phyloP scores from a whole-genome alignment of 1,284 basidiomycete species.

The Irpex sp. region DNA sequence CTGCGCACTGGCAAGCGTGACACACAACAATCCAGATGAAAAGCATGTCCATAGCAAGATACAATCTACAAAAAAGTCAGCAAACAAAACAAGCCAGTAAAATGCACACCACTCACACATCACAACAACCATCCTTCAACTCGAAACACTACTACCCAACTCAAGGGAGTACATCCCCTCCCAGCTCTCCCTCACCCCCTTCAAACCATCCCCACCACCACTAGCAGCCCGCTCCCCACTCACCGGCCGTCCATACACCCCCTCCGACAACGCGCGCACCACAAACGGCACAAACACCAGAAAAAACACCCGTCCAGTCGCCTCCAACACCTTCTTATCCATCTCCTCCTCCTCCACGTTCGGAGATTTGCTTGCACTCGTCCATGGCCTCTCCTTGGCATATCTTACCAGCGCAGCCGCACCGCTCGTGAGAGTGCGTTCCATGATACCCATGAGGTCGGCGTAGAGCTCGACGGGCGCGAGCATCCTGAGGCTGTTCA shows the following conservation, averaged over 20 bases:
- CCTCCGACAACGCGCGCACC: constrained; percentile 62
- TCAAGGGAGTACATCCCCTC: constrained; percentile 1
- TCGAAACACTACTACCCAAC: background rate
- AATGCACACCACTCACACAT: background rate
- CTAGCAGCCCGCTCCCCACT: background rate
- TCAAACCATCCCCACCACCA: background rate
- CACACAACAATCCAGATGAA: no score
- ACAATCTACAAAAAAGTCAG: no score
- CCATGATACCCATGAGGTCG: constrained; percentile 45
- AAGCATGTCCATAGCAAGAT: no score
- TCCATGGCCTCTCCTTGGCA: constrained; percentile 17
- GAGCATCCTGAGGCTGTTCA: constrained; percentile 82
- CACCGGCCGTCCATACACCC: constrained; percentile 49
- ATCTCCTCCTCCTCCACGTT: constrained; percentile 30
- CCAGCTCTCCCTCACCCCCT: constrained; percentile 4
- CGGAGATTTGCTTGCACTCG: constrained; percentile 22
- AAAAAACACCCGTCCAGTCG: constrained; percentile 55
- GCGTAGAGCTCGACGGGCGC: constrained; percentile 60
- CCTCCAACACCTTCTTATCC: constrained; percentile 43
- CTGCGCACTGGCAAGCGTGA: no score
- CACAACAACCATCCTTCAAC: background rate
- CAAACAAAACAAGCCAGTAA: background rate
- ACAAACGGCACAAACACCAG: constrained; percentile 66
- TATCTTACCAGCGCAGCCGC: constrained; percentile 31
- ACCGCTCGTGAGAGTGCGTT: constrained; percentile 44